Percentiles rank a stretch among this genome's conserved stretches.
phyloP scores from a whole-genome alignment of 805 yeast species.

The Lachancea thermotolerans region DNA sequence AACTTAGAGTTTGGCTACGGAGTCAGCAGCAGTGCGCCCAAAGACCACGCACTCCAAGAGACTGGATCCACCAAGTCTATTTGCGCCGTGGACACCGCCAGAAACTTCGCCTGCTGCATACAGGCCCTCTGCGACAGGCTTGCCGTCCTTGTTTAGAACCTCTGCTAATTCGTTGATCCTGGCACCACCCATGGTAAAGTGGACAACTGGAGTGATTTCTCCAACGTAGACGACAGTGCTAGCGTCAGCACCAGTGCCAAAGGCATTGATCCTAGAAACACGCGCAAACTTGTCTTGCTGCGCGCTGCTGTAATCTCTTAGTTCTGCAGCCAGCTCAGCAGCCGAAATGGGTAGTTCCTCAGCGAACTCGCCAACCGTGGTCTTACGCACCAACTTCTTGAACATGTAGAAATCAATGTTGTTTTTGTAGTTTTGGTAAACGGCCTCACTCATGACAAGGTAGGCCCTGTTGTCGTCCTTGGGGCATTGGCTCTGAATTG shows the following conservation, averaged over 20 bases:
- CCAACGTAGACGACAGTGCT: conserved; percentile 39
- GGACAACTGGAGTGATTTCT: conserved; percentile 54
- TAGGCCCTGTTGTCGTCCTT: conserved; percentile 28
- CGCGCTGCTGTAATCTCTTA: conserved; percentile 20
- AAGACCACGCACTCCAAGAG: conserved; percentile 55
- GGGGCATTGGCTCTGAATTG: conserved; percentile 32
- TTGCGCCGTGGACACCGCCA: conserved; percentile 63
- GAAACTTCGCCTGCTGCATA: conserved; percentile 63
- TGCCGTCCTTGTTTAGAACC: conserved; percentile 33
- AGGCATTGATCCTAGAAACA: conserved; percentile 28
- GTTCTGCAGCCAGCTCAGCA: conserved; percentile 19
- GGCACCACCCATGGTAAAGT: conserved; percentile 65
- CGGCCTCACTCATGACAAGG: conserved; percentile 37
- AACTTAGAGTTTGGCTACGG: conserved; percentile 12
- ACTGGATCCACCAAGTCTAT: conserved; percentile 54
- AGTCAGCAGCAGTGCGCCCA: conserved; percentile 45
- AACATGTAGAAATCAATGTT: conserved; percentile 48
- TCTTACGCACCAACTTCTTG: conserved; percentile 31
- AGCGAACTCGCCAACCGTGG: conserved; percentile 28
- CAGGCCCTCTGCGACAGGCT: conserved; percentile 37
- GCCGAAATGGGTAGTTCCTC: conserved; percentile 21
- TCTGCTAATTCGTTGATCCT: conserved; percentile 44
- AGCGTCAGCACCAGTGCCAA: conserved; percentile 21
- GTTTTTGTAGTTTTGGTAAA: conserved; percentile 39
- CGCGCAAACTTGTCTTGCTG: conserved; percentile 34